Base-by-base conservation (phyloP, 2,329 filamentous ascomycete genomes). In the Pseudocercospora fuligena region DNA sequence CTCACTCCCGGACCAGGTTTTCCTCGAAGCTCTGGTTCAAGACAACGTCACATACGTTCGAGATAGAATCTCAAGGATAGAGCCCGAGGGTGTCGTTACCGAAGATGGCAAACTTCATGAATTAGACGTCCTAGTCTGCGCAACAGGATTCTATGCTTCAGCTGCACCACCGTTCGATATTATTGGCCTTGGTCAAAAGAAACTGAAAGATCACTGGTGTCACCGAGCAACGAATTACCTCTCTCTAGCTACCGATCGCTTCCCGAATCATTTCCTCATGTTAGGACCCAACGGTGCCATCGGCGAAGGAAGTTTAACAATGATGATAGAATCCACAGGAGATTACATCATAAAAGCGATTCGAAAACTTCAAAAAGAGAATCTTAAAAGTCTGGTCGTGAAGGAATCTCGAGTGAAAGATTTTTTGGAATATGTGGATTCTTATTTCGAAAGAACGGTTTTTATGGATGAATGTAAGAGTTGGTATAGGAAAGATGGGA, bases 1-100 rank as follows among this genome's bases (percentile, higher is more conserved):
- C 70, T 84, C 11, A 85, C 84, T 0, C 84, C 84, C 0, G 84
- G 84, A 0, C 81, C 82, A 27, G 83, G 84, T 0, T 86, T 86
- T 83, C 69, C 79, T 86, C 16, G 82, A 85, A 71, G 81, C 84
- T 80, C 74, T 85, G 43, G 75, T 76, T 0, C 68, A 80, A 65
- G 77, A 79, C 16, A 85, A 87, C 54, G 83, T 85, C 1, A 80
- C 80, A 6, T 78, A 79, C 6, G 77, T 83, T 31, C 78, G 77
- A 25, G 78, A 79, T 31, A 74, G 71, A 1, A 82, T 85, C 68
- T 65, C 71, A 16, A 71, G 74, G 14, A 80, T 83, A 65, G 76
- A 77, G 5, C 69, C 75, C 7, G 72, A 72, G 2, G 80, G 81
- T 11, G 71, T 83, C 9, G 75, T 79, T 11, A 83, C 81, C 0